Percentiles rank a stretch among this genome's conserved stretches.
phyloP scores from a whole-genome alignment of 2,329 filamentous ascomycete species.

The Macrophomina phaseolina region DNA sequence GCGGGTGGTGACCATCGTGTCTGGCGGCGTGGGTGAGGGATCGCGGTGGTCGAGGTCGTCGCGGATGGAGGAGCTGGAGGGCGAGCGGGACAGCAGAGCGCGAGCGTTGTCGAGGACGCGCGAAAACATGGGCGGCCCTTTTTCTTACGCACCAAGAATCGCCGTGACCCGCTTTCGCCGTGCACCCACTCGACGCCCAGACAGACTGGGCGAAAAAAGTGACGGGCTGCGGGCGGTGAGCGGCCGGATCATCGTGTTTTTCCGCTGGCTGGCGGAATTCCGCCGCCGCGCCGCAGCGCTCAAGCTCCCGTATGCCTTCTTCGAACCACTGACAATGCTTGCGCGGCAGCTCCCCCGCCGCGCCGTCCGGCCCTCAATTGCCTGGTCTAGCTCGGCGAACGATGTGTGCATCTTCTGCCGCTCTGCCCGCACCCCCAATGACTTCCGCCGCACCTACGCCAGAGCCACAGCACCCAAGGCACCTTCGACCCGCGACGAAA shows the following conservation, averaged over 20 bases:
- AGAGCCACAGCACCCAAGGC: background rate
- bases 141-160: constrained; percentile 4
- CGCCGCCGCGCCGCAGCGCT: background rate
- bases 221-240: constrained; percentile 11
- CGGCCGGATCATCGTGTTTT: background rate
- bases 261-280: background rate
- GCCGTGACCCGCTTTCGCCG: constrained; percentile 3
- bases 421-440: background rate
- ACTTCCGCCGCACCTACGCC: background rate
- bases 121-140: constrained; percentile 37
- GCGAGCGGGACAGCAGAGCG: constrained; percentile 39
- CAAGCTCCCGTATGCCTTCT: background rate
- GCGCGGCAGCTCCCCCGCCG: background rate
- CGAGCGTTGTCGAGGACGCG: constrained; percentile 39
- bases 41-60: constrained; percentile 11
- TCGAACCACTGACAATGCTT: background rate
- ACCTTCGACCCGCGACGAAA: background rate
- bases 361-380: background rate
- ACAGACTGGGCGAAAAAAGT: constrained; percentile 10
- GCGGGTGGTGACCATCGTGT: constrained; percentile 28
- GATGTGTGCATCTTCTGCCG: constrained; percentile 19
- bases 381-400: background rate
- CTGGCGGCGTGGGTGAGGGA: constrained; percentile 32
- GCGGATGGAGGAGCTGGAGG: constrained; percentile 31
- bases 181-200: background rate